Conservation (phyloP, 768 basidiomycete genomes). For the Mycena vitilis region DNA sequence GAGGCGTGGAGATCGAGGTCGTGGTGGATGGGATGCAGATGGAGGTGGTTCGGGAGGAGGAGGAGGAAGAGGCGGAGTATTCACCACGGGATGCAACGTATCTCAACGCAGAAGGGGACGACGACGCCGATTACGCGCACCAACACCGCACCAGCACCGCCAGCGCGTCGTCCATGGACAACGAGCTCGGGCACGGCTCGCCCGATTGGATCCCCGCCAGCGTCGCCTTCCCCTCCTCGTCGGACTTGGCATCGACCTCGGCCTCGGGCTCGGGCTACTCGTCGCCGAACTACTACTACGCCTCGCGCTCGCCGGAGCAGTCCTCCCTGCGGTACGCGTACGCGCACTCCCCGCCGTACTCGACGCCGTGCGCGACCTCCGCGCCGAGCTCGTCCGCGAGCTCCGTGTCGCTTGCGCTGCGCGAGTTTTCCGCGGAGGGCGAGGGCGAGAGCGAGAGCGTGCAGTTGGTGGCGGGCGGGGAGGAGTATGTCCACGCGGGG, state of each 20-base stretch:
- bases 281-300: background rate
- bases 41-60: background rate
- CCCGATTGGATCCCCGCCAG: background rate
- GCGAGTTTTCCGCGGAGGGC: background rate
- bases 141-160: conserved; percentile 3
- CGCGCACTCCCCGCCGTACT: conserved; percentile 22
- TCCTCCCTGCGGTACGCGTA: background rate
- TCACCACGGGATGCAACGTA: no score
- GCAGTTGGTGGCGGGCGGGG: no score
- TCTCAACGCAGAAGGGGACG: background rate
- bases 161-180: conserved; percentile 28
- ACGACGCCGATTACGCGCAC: background rate
- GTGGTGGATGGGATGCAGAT: conserved; percentile 3
- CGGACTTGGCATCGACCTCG: no score
- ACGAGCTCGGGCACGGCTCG: conserved; percentile 30
- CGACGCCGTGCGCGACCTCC: conserved; percentile 15
- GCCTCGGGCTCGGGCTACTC: background rate
- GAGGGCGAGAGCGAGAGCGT: no score
- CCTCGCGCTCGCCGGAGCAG: background rate
- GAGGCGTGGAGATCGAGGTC: no score
- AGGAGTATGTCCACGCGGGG: no score
- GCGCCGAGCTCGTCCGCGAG: conserved; percentile 5
- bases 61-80: background rate
- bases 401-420: conserved; percentile 3
- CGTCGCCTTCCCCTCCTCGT: conserved; percentile 24